Conservation (phyloP, 2,329 filamentous ascomycete genomes). For the Colletotrichum melonis region DNA sequence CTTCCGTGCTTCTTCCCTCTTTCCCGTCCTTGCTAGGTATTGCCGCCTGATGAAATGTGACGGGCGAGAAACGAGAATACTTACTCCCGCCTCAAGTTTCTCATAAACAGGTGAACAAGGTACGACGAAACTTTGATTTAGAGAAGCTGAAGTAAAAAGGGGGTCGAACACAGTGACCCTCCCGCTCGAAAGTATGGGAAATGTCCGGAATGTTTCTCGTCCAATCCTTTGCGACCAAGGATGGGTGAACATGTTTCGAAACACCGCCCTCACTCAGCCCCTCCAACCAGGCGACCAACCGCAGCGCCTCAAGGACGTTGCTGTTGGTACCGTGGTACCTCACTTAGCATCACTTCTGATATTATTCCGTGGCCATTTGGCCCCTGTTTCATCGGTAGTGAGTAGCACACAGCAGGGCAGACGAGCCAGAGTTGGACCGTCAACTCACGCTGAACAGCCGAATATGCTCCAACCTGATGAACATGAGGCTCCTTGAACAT, state of each 20-base stretch:
- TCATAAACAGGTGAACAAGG: not conserved
- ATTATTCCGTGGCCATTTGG: conserved; percentile 7
- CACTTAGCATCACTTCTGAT: not conserved
- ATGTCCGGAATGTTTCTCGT: conserved; percentile 20
- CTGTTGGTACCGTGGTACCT: not conserved
- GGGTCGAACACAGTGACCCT: not conserved
- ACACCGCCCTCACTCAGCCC: conserved; percentile 27
- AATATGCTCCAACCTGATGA: not conserved
- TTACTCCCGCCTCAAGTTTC: not conserved
- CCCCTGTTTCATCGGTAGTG: conserved; percentile 34
- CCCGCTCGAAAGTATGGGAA: not conserved
- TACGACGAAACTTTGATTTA: not conserved
- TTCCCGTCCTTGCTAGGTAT: not conserved
- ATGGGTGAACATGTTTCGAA: conserved; percentile 33
- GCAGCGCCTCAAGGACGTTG: conserved; percentile 8
- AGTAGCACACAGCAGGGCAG: not conserved
- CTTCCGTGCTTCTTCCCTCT: not conserved
- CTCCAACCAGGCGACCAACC: conserved; percentile 19
- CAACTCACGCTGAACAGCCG: not conserved
- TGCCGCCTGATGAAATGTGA: not conserved
- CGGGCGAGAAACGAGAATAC: not conserved
- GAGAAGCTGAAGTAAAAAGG: not conserved
- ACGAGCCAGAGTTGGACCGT: not conserved
- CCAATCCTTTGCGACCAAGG: conserved; percentile 26
- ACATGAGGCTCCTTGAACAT: not conserved